Evolutionary conservation across 1,139 yeast species (phyloP), one percentile per base, ranked within the genome.

Genomic region (Suhomyces wounanorum): DNA sequence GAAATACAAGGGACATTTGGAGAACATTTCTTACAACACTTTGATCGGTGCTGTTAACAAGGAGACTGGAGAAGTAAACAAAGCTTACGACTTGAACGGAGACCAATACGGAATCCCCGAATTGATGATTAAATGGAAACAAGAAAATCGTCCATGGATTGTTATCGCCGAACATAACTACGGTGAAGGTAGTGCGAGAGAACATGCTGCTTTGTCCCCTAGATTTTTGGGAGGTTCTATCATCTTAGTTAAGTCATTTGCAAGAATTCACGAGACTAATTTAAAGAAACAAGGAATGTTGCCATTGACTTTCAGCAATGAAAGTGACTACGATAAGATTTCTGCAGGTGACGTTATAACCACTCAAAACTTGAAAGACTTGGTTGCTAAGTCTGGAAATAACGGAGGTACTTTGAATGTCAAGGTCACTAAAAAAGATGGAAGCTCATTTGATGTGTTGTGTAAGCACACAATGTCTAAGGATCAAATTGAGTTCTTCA

Each of bases 171-270:
- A 92, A 67, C 97, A 94, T 68, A 94, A 94, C 74, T 94, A 92
- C 64, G 99, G 99, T 71, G 99, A 94, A 77, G 99, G 99, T 58
- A 90, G 97, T 50, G 97, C 99, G 23, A 88, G 99, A 79, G 99
- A 94, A 69, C 99, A 94, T 66, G 99, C 99, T 49, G 99, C 99
- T 6, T 77, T 94, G 64, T 89, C 95, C 40, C 99, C 99, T 55
- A 81, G 96, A 69, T 94, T 88, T 77, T 78, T 94, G 49, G 97
- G 97, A 55, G 99, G 98, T 54, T 75, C 87, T 50, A 82, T 91
- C 58, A 87, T 94, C 57, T 77, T 94, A 56, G 96, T 91, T 62
- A 94, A 94, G 74, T 91, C 97, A 11, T 94, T 94, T 75, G 99
- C 99, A 40, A 87, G 99, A 78, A 94, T 94, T 64, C 82, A 77